Conservation (phyloP, 2,329 filamentous ascomycete species). For the Clonostachys chloroleuca region DNA sequence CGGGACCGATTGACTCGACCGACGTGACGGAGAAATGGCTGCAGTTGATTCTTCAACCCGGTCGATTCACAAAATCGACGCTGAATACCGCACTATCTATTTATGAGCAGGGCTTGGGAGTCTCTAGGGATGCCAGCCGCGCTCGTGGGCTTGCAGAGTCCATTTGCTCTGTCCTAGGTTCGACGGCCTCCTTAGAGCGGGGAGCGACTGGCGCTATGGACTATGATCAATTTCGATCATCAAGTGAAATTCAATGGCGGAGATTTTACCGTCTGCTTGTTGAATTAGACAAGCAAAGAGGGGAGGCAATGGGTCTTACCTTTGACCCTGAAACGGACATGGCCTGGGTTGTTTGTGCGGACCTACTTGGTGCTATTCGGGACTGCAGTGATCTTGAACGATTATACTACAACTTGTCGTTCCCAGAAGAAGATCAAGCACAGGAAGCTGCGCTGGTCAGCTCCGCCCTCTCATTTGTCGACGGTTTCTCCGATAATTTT, state of each 20-base stretch:
- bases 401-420: slow-evolving; percentile 62
- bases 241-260: slow-evolving; percentile 81
- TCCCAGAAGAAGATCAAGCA: slow-evolving; percentile 46
- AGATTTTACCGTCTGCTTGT: slow-evolving; percentile 82
- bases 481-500: slow-evolving; percentile 66
- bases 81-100: slow-evolving; percentile 80
- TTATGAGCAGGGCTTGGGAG: slow-evolving; percentile 62
- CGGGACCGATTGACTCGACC: slow-evolving; percentile 59
- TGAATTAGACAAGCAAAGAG: slow-evolving; percentile 81
- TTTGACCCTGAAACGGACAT: slow-evolving; percentile 68
- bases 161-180: slow-evolving; percentile 67
- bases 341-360: slow-evolving; percentile 81
- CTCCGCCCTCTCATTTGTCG: slow-evolving; percentile 66
- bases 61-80: slow-evolving; percentile 73
- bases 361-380: slow-evolving; percentile 74
- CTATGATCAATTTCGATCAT: slow-evolving; percentile 68
- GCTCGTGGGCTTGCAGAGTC: slow-evolving; percentile 67
- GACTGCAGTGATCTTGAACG: slow-evolving; percentile 76
- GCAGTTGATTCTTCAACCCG: slow-evolving; percentile 75
- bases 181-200: slow-evolving; percentile 62
- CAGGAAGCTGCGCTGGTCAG: slow-evolving; percentile 60
- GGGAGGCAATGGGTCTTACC: slow-evolving; percentile 74
- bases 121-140: slow-evolving; percentile 27
- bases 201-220: slow-evolving; percentile 62
- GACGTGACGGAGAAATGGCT: slow-evolving; percentile 84